Evolutionary conservation across 805 yeast species (phyloP).

Genomic region (Saccharomycopsis capsularis): DNA sequence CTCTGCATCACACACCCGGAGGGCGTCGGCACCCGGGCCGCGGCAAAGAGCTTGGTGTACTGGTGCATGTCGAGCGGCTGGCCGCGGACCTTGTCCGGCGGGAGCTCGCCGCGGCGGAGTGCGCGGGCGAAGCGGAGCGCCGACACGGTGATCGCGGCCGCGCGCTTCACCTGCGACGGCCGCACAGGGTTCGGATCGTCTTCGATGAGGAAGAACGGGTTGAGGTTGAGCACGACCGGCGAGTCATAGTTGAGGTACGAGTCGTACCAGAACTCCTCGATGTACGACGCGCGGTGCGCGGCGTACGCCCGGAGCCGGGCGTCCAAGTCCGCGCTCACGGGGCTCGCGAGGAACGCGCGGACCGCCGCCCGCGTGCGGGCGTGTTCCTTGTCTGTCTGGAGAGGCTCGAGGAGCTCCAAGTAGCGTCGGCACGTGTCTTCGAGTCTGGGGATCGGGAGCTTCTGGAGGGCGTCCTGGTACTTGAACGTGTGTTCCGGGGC

Average conservation of each 20-base stretch:
- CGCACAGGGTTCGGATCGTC: constrained; percentile 62
- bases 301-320: constrained; percentile 55
- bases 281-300: constrained; percentile 63
- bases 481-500: constrained; percentile 39
- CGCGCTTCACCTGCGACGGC: constrained; percentile 62
- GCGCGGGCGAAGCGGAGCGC: constrained; percentile 77
- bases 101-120: constrained; percentile 63
- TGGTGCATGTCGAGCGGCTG: constrained; percentile 84
- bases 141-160: constrained; percentile 71
- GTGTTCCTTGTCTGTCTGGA: constrained; percentile 75
- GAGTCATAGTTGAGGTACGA: constrained; percentile 81
- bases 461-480: constrained; percentile 49
- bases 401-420: constrained; percentile 61
- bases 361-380: constrained; percentile 53
- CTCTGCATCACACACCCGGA: constrained; percentile 83
- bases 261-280: constrained; percentile 94
- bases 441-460: constrained; percentile 77
- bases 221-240: constrained; percentile 84
- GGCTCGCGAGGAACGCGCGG: constrained; percentile 42
- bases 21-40: constrained; percentile 77
- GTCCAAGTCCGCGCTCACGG: constrained; percentile 53
- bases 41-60: constrained; percentile 78
- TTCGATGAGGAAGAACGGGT: constrained; percentile 84
- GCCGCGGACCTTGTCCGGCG: constrained; percentile 60
- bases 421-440: constrained; percentile 60